These are phyloP conservation scores for Cydonia oblonga DNA, from an alignment of 331 rosid species.

Conservation along the genomic window DNA sequence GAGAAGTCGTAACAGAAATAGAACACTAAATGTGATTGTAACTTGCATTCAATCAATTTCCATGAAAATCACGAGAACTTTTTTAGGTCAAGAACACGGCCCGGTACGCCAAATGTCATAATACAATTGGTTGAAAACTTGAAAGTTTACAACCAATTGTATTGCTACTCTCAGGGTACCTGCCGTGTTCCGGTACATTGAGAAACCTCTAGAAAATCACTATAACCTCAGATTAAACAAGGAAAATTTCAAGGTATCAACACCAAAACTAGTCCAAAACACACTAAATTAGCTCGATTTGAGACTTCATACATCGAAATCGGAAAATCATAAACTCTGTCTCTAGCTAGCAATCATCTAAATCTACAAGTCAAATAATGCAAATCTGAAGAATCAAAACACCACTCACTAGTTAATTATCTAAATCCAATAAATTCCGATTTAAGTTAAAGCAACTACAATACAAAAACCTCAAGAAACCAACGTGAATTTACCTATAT, in stretches of 20 bases:
- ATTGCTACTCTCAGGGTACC: no score
- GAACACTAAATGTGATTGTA: not conserved
- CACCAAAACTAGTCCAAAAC: no score
- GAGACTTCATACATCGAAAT: not conserved
- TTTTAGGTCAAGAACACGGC: no score
- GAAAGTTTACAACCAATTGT: no score
- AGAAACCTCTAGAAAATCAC: no score
- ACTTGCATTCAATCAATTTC: not conserved
- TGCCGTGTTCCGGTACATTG: no score
- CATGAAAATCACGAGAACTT: not conserved
- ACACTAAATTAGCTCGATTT: not conserved
- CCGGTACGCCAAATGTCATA: no score
- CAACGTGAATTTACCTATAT: slow-evolving; percentile 36
- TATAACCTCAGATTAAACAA: no score
- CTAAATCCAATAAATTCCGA: not conserved
- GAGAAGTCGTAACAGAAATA: not conserved
- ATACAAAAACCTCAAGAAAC: not conserved
- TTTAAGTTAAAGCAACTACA: not conserved
- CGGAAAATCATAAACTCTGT: not conserved
- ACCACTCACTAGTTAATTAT: not conserved
- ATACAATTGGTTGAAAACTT: no score
- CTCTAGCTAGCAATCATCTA: not conserved
- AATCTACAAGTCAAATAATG: not conserved
- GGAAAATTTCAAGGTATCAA: no score
- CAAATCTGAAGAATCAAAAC: not conserved